A percentile compares a stretch with the other conserved stretches of the same genome.
Conservation (phyloP, 768 basidiomycete species). For the Hygrophorus pudorinus region DNA sequence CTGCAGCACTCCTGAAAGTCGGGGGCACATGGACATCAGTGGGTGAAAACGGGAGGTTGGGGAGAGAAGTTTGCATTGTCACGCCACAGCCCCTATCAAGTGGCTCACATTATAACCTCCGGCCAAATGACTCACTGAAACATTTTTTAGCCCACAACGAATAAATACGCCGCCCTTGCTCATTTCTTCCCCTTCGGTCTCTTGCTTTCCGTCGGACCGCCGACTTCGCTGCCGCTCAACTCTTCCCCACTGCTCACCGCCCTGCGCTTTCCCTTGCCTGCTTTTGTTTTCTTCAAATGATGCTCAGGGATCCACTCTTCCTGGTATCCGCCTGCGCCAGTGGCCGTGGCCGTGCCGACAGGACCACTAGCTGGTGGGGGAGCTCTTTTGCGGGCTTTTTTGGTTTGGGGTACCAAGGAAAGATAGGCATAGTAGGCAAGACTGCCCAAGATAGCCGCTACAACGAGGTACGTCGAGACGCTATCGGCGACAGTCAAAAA, state of each 20-base stretch:
- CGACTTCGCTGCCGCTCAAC: slow-evolving; percentile 54
- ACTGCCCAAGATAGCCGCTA: slow-evolving; percentile 52
- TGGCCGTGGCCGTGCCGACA: slow-evolving; percentile 48
- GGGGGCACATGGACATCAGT: background rate
- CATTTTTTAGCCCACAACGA: too few relatives aligned
- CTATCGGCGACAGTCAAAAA: slow-evolving; percentile 15
- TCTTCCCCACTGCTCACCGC: slow-evolving; percentile 54
- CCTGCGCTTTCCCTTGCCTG: slow-evolving; percentile 34
- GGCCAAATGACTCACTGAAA: too few relatives aligned
- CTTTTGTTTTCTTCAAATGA: slow-evolving; percentile 63
- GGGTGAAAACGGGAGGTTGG: slow-evolving; percentile 1
- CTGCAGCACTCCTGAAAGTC: background rate
- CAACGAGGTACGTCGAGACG: slow-evolving; percentile 64
- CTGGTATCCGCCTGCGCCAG: slow-evolving; percentile 62
- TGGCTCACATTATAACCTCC: too few relatives aligned
- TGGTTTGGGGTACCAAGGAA: slow-evolving; percentile 54
- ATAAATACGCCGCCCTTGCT: too few relatives aligned
- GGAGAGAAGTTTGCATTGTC: background rate
- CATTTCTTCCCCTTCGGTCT: slow-evolving; percentile 43
- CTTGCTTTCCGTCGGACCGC: slow-evolving; percentile 47
- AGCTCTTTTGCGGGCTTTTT: slow-evolving; percentile 42
- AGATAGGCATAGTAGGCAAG: slow-evolving; percentile 55
- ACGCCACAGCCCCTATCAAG: background rate
- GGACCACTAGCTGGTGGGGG: slow-evolving; percentile 40
- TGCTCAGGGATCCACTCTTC: slow-evolving; percentile 94